phyloP scores from a whole-genome alignment of 208 protist genomes.

The Leishmania turanica region DNA sequence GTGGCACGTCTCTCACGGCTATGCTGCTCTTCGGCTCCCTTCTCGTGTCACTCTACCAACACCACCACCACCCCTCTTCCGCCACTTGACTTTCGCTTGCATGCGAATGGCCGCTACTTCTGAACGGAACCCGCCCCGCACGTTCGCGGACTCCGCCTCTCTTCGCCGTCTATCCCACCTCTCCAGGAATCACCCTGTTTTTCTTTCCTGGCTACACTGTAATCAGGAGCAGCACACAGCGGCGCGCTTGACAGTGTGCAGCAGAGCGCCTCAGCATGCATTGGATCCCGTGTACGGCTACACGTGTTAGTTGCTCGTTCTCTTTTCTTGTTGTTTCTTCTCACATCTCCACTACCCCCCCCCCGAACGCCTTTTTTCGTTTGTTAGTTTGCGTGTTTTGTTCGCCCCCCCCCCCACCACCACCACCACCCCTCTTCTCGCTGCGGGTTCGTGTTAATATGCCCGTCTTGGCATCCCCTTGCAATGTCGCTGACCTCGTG shows the following conservation, averaged over 20 bases:
- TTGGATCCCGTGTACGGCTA: neutral
- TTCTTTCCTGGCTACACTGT: neutral
- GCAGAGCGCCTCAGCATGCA: neutral
- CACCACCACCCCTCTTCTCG: neutral
- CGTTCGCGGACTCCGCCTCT: neutral
- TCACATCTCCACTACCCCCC: neutral
- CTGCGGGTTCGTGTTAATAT: neutral
- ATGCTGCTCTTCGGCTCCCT: neutral
- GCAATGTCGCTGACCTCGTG: neutral
- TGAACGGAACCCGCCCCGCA: neutral
- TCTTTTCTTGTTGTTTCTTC: slow-evolving; percentile 10
- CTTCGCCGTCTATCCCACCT: neutral
- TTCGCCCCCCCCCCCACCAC: neutral
- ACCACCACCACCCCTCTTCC: neutral
- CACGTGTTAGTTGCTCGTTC: neutral
- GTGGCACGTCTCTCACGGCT: neutral
- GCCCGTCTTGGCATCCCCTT: neutral
- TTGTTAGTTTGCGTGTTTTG: neutral
- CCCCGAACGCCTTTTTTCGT: neutral
- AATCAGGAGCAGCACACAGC: neutral
- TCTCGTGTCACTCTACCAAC: neutral
- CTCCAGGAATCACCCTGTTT: neutral
- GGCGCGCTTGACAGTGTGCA: neutral
- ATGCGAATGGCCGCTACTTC: neutral
- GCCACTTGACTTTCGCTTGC: neutral